Evolutionary conservation across 129 eudicot genomes (phyloP).

Genomic region (Deinandra increscens): DNA sequence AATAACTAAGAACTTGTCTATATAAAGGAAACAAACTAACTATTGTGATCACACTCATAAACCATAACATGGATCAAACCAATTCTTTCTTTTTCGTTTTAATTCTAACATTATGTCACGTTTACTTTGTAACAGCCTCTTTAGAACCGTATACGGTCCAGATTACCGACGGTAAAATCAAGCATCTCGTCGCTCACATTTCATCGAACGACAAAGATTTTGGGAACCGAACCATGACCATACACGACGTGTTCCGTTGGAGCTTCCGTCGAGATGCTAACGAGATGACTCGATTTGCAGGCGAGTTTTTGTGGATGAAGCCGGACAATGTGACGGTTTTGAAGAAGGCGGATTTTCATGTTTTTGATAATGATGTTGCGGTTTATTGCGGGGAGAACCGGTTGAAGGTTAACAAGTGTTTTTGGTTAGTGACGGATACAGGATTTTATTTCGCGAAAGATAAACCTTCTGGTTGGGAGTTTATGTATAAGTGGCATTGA

Average conservation of each 20-base stretch:
- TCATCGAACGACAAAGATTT: constrained; percentile 12
- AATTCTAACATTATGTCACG: background rate
- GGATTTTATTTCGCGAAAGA: constrained; percentile 28
- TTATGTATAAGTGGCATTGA: background rate
- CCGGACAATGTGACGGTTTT: background rate
- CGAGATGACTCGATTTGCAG: background rate
- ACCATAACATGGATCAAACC: background rate
- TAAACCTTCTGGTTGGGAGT: background rate
- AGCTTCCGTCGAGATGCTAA: background rate
- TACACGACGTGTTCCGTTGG: background rate
- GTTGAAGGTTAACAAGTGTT: background rate
- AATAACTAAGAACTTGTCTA: too few relatives aligned
- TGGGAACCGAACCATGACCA: constrained; percentile 10
- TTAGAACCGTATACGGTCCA: background rate
- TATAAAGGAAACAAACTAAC: background rate
- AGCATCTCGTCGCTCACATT: constrained; percentile 9
- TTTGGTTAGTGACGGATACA: background rate
- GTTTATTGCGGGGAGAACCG: background rate
- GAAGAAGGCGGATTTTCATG: constrained; percentile 9
- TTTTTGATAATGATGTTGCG: constrained; percentile 18
- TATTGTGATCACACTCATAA: background rate
- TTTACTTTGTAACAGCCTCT: background rate
- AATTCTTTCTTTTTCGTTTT: background rate
- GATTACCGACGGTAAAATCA: background rate
- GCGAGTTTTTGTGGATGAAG: constrained; percentile 25